A percentile compares a stretch with the other conserved stretches of the same genome.
Conservation (phyloP, 2,329 filamentous ascomycete species). For the Neopestalotiopsis clavispora region DNA sequence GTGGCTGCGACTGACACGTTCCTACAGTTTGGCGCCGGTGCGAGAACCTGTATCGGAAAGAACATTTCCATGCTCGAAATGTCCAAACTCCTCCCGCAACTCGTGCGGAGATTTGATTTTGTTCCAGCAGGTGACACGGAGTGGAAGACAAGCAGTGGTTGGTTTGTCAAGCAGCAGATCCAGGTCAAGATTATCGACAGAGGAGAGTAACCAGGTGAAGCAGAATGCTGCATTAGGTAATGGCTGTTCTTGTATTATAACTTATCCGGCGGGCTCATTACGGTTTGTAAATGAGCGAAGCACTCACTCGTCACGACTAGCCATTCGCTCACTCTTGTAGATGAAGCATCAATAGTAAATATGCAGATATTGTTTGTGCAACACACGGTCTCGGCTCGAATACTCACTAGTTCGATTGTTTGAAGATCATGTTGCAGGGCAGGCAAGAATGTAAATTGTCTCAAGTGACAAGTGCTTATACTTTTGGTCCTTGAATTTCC, state of each 20-base stretch:
- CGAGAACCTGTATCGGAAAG: slow-evolving; percentile 48
- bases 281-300: neutral
- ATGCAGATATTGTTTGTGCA: no score
- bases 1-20: neutral
- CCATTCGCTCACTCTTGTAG: no score
- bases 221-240: neutral
- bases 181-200: neutral
- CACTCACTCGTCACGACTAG: no score
- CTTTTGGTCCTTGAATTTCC: neutral
- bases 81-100: slow-evolving; percentile 45
- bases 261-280: neutral
- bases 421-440: no score
- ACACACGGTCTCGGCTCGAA: no score
- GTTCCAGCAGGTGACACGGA: neutral
- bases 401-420: no score
- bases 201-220: neutral
- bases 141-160: neutral
- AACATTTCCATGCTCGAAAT: slow-evolving; percentile 50
- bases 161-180: slow-evolving; percentile 6
- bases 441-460: neutral
- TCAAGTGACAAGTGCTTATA: neutral
- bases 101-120: slow-evolving; percentile 40
- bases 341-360: no score
- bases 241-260: neutral
- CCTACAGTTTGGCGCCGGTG: slow-evolving; percentile 43